Conservation (phyloP, 176 grass and related monocot genomes). For the Pontederia paniculata region DNA sequence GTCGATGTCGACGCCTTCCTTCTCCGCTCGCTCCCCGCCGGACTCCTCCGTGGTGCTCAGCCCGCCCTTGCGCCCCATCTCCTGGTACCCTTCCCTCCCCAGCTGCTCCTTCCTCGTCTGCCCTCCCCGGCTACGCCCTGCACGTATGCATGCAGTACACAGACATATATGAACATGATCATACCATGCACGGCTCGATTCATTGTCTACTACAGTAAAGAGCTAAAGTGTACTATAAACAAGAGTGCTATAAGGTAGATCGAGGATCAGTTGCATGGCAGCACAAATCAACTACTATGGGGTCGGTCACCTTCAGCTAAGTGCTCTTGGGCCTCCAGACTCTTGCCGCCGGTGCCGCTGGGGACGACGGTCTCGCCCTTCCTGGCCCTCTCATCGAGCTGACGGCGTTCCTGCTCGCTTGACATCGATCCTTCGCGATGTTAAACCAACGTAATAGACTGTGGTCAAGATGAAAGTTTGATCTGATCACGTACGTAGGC, state of each 20-base stretch:
- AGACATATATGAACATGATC: too few relatives aligned
- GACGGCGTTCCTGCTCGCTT: slow-evolving; percentile 31
- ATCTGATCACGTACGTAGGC: neutral
- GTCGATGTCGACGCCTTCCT: slow-evolving; percentile 41
- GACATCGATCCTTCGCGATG: slow-evolving; percentile 29
- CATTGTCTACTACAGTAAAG: too few relatives aligned
- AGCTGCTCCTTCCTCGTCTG: slow-evolving; percentile 53
- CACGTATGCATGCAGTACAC: neutral
- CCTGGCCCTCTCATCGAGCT: slow-evolving; percentile 46
- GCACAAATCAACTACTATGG: too few relatives aligned
- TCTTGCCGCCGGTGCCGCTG: slow-evolving; percentile 56
- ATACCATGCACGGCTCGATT: too few relatives aligned
- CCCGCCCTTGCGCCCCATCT: slow-evolving; percentile 55
- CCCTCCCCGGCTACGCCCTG: slow-evolving; percentile 59
- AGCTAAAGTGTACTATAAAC: too few relatives aligned
- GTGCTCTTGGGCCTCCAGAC: slow-evolving; percentile 43
- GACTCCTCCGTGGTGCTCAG: slow-evolving; percentile 37
- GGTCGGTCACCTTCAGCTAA: slow-evolving; percentile 51
- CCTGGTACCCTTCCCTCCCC: slow-evolving; percentile 41
- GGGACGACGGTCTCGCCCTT: slow-evolving; percentile 52
- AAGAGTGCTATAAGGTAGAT: too few relatives aligned
- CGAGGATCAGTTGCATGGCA: too few relatives aligned
- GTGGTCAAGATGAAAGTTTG: too few relatives aligned
- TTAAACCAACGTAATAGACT: too few relatives aligned
- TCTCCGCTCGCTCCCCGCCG: slow-evolving; percentile 32